Conservation (phyloP, 2,329 filamentous ascomycete species). For the Colletotrichum higginsianum region DNA sequence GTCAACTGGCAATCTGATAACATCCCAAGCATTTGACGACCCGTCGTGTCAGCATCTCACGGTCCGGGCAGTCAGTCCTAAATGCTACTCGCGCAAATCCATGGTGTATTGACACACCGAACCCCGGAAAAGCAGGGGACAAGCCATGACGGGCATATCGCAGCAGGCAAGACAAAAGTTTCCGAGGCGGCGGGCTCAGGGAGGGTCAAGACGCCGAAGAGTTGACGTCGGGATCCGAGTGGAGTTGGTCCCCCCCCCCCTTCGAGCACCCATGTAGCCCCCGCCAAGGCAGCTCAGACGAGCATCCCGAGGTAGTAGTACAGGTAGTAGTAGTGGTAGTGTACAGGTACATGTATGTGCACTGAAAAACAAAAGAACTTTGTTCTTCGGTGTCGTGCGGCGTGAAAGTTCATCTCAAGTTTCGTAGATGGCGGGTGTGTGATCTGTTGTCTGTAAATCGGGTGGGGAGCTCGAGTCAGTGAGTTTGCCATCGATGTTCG, state of each 20-base stretch:
- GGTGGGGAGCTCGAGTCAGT: slow-evolving; percentile 25
- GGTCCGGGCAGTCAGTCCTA: too few species aligned
- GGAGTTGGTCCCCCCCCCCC: neutral
- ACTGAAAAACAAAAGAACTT: neutral
- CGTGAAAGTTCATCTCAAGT: slow-evolving; percentile 36
- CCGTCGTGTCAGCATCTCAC: neutral
- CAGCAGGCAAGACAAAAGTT: neutral
- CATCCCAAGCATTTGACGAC: neutral
- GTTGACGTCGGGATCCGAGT: slow-evolving; percentile 13
- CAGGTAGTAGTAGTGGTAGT: too few species aligned
- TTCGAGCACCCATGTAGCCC: neutral
- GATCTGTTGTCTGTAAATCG: neutral
- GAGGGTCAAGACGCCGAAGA: neutral
- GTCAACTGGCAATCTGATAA: neutral
- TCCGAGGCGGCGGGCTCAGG: neutral
- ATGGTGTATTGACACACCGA: slow-evolving; percentile 2
- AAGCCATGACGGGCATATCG: neutral
- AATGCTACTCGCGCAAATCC: slow-evolving; percentile 5
- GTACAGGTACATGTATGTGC: too few species aligned
- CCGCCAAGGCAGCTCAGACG: slow-evolving; percentile 15
- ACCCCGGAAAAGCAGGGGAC: neutral
- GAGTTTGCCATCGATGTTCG: slow-evolving; percentile 13
- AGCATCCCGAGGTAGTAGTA: neutral
- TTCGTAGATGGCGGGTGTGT: neutral
- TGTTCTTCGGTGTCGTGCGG: slow-evolving; percentile 8